These are phyloP conservation scores for Lathyrus sativus DNA, from an alignment of 306 rosid genomes.

Conservation along the genomic window DNA sequence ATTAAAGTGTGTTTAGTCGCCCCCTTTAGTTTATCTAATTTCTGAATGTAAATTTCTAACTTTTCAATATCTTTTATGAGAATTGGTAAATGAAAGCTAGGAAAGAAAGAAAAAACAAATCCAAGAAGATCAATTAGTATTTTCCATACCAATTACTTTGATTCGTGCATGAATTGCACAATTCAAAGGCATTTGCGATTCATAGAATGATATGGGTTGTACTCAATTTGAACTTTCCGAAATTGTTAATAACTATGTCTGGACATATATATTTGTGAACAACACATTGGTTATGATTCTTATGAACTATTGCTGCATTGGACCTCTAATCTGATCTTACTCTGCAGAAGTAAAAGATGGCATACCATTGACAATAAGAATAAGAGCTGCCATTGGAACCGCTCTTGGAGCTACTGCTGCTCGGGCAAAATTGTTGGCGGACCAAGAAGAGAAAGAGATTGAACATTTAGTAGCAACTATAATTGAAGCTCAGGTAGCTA, in stretches of 20 bases:
- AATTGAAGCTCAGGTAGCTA: constrained; percentile 77
- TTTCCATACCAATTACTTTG: background rate
- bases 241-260: background rate
- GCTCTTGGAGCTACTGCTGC: constrained; percentile 97
- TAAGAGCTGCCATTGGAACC: constrained; percentile 83
- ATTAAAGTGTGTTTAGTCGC: background rate
- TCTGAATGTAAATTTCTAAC: background rate
- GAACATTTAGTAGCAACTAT: constrained; percentile 75
- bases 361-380: constrained; percentile 61
- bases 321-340: constrained; percentile 25
- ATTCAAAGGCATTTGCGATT: background rate
- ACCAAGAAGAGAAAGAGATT: constrained; percentile 89
- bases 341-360: constrained; percentile 56
- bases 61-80: background rate
- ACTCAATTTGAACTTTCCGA: background rate
- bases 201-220: background rate
- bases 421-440: constrained; percentile 81
- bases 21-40: background rate
- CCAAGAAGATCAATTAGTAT: background rate
- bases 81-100: background rate
- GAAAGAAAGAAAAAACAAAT: background rate
- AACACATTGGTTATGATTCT: constrained; percentile 3
- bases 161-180: background rate
- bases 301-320: background rate
- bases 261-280: background rate